Percentiles rank a stretch among this genome's conserved stretches.
These are phyloP conservation scores for Candida peoriensis DNA, from an alignment of 805 yeast genomes.

Conservation along the genomic window DNA sequence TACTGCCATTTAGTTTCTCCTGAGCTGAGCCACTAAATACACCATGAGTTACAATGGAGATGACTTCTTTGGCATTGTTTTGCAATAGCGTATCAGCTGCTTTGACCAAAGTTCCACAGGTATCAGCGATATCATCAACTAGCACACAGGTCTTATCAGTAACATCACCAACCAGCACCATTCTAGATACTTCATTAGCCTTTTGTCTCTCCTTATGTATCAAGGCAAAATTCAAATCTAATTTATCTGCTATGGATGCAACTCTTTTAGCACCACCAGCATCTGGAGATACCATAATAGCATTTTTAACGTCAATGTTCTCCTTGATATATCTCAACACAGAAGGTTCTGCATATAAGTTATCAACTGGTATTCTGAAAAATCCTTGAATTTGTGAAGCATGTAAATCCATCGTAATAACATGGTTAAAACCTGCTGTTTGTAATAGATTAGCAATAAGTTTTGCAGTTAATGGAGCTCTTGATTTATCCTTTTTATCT, in stretches of 20 bases:
- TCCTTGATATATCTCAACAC: constrained; percentile 77
- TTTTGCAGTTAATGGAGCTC: constrained; percentile 97
- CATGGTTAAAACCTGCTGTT: constrained; percentile 93
- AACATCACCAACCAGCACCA: constrained; percentile 97
- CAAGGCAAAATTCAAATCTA: constrained; percentile 90
- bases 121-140: constrained; percentile 98
- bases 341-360: constrained; percentile 90
- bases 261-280: constrained; percentile 99
- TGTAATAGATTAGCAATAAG: constrained; percentile 86
- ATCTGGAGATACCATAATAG: constrained; percentile 91
- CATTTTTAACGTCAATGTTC: constrained; percentile 46
- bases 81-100: constrained; percentile 84
- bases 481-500: constrained; percentile 90
- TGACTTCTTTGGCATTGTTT: constrained; percentile 78
- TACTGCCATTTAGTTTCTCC: constrained; percentile 61
- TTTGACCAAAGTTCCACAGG: constrained; percentile 94
- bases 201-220: constrained; percentile 94
- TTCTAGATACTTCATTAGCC: constrained; percentile 90
- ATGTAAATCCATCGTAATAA: constrained; percentile 94
- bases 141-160: constrained; percentile 74
- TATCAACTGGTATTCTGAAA: constrained; percentile 92
- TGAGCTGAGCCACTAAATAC: constrained; percentile 84
- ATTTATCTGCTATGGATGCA: constrained; percentile 86
- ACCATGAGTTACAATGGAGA: constrained; percentile 96
- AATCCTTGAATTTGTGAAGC: constrained; percentile 98